Conservation (phyloP, 2,329 filamentous ascomycete genomes). For the Samsoniella hepiali region DNA sequence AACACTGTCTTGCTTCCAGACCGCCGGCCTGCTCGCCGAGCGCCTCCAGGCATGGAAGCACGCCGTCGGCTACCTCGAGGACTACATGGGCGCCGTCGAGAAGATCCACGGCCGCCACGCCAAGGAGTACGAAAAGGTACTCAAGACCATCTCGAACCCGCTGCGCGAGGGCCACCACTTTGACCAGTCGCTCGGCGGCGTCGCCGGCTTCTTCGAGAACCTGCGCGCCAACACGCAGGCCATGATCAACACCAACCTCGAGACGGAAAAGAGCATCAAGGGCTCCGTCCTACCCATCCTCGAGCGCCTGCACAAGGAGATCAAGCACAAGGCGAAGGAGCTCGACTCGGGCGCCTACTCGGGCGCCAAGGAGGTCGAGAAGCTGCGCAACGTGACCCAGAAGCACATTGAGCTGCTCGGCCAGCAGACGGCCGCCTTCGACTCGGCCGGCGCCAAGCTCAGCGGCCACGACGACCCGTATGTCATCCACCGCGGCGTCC, state of each 20-base stretch:
- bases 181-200: conserved; percentile 80
- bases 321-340: conserved; percentile 95
- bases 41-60: conserved; percentile 95
- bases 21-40: conserved; percentile 77
- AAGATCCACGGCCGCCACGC: conserved; percentile 80
- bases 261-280: conserved; percentile 89
- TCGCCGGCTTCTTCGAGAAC: conserved; percentile 91
- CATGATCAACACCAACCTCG: conserved; percentile 81
- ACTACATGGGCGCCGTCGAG: conserved; percentile 81
- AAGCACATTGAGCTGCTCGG: conserved; percentile 95
- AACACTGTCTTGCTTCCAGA: conserved; percentile 42
- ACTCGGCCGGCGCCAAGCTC: conserved; percentile 70
- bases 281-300: conserved; percentile 82
- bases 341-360: conserved; percentile 77
- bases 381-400: conserved; percentile 79
- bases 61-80: conserved; percentile 84
- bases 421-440: conserved; percentile 76
- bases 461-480: conserved; percentile 80
- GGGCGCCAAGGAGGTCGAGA: conserved; percentile 86
- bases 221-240: conserved; percentile 89
- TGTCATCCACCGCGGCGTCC: conserved; percentile 74
- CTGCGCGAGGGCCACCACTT: conserved; percentile 91
- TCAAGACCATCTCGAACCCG: conserved; percentile 88
- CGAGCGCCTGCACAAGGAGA: conserved; percentile 87
- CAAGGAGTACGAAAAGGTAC: conserved; percentile 91